Conservation (phyloP, 257 asterid species). For the Nemophila menziesii region DNA sequence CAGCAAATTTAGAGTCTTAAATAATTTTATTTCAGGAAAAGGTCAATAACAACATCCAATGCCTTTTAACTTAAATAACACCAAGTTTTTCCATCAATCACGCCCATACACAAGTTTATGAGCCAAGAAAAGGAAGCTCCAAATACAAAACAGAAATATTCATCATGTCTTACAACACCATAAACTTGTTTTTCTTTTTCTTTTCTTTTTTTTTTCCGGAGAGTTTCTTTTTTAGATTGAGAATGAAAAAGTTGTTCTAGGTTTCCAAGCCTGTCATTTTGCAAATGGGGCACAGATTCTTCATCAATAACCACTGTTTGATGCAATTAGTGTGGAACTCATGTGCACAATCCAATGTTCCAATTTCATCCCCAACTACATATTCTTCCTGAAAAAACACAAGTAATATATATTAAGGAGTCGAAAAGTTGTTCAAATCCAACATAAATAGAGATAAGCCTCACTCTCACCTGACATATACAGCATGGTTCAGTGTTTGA, state of each 20-base stretch:
- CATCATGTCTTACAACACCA: background rate
- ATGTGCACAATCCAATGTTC: slow-evolving; percentile 64
- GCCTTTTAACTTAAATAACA: background rate
- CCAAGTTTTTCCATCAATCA: background rate
- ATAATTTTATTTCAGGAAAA: background rate
- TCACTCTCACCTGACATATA: slow-evolving; percentile 58
- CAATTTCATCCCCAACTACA: slow-evolving; percentile 45
- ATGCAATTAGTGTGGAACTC: slow-evolving; percentile 71
- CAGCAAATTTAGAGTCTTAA: background rate
- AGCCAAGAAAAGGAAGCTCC: slow-evolving; percentile 2
- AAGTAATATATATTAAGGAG: background rate
- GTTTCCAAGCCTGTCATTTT: slow-evolving; percentile 56
- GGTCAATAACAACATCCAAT: background rate
- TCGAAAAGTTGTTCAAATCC: background rate
- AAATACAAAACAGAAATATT: background rate
- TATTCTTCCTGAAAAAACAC: slow-evolving; percentile 53
- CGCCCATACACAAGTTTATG: slow-evolving; percentile 1
- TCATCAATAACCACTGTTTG: slow-evolving; percentile 66
- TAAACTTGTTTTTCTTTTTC: background rate
- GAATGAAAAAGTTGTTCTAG: slow-evolving; percentile 9
- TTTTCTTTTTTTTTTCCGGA: background rate
- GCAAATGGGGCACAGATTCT: slow-evolving; percentile 86
- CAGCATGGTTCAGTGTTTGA: slow-evolving; percentile 68
- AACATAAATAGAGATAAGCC: background rate
- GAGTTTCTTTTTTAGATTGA: background rate